Conservation (phyloP, 257 asterid genomes). For the Haberlea rhodopensis region DNA sequence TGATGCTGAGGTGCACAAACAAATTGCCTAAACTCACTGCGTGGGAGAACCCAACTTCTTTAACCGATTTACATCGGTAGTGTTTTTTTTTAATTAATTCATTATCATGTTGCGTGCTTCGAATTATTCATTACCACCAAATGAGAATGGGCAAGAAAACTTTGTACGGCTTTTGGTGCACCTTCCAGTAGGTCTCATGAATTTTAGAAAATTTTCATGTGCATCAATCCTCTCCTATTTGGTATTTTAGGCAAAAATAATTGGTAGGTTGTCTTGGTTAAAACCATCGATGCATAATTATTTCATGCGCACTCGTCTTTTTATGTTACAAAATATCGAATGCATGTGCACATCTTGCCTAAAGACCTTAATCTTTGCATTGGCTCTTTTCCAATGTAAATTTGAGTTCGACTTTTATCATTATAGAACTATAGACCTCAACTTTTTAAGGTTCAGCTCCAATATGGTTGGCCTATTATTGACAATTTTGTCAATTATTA, state of each 20-base stretch:
- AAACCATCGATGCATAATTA: background rate
- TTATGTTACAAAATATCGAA: background rate
- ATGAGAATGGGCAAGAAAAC: background rate
- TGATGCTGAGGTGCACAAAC: background rate
- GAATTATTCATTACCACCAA: background rate
- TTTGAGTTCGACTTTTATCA: too few relatives aligned
- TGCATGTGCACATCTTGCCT: background rate
- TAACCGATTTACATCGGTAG: background rate
- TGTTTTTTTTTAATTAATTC: too few relatives aligned
- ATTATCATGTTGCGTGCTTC: background rate
- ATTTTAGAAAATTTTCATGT: background rate
- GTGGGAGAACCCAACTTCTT: background rate
- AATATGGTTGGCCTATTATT: too few relatives aligned
- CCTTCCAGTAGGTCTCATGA: background rate
- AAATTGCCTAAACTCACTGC: background rate
- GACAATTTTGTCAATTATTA: too few relatives aligned
- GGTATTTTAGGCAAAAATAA: too few relatives aligned
- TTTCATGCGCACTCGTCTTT: background rate
- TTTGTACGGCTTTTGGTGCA: background rate
- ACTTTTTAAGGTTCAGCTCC: too few relatives aligned
- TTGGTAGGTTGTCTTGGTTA: background rate
- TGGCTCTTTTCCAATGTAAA: background rate
- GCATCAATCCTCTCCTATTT: background rate
- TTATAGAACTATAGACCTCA: too few relatives aligned
- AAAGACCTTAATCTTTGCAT: too few relatives aligned